Base-by-base conservation (phyloP, 441 rosid species). In the Caryocar brasiliense region DNA sequence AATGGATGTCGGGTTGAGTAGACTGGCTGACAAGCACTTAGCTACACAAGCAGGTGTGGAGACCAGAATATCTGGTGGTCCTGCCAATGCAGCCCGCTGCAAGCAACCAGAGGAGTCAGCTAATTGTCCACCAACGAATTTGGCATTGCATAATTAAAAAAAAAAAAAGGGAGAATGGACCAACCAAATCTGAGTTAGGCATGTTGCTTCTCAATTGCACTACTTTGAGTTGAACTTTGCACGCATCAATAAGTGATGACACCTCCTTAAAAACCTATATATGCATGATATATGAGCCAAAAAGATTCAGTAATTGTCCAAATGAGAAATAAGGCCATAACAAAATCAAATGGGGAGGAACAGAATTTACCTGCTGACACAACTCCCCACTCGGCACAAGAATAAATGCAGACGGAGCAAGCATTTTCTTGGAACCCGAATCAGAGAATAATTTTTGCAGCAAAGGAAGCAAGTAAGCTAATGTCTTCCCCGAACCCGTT, bases 401-500 rank as follows among this genome's bases (percentile, higher is more conserved):
- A 64, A 87, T 53, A 40, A 91, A 75, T 0, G 89, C 95, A 10
- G 80, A 78, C 2, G 95, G 95, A 36, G 91, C 79, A 58, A 54
- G 66, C 75, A 76, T 80, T 45, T 61, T 40, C 59, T 62, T 81
- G 11, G 59, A 67, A 27, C 67, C 67, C 1, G 79, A 64, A 32
- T 50, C 68, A 12, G 74, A 27, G 30, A 85, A 71, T 15, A 91
- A 79, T 77, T 74, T 91, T 47, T 91, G 98, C 30, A 87, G 91
- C 77, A 87, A 56, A 44, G 95, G 96, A 2, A 87, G 76, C 20
- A 87, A 71, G 52, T 91, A 91, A 3, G 95, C 95, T 22, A 87
- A 67, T 1, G 98, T 87, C 73, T 87, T 91, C 10, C 98, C 96
- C 0, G 91, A 87, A 4, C 96, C 96, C 0, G 95, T 91, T 66